A percentile compares a stretch with the other conserved stretches of the same genome.
These are phyloP conservation scores for Dimocarpus longan DNA, from an alignment of 345 rosid genomes.

Conservation along the genomic window DNA sequence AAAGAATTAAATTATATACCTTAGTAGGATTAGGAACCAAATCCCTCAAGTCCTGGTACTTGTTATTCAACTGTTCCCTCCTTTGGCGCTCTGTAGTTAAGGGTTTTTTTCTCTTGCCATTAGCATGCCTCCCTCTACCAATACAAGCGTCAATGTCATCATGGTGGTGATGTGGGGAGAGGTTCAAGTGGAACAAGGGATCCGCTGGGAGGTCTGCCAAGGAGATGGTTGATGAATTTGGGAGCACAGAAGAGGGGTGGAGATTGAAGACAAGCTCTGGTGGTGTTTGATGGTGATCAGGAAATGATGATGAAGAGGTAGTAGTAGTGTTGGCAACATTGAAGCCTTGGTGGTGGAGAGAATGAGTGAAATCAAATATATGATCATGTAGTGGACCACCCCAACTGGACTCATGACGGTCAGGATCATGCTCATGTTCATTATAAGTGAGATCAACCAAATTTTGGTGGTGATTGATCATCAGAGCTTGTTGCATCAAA, in stretches of 20 bases:
- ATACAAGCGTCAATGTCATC: slow-evolving; percentile 37
- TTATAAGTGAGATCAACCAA: not conserved
- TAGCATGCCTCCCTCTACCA: slow-evolving; percentile 44
- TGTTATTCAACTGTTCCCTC: slow-evolving; percentile 65
- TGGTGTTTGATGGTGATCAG: not conserved
- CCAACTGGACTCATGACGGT: not conserved
- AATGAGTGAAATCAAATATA: not conserved
- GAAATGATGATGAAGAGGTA: too few relatives aligned
- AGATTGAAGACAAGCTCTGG: not conserved
- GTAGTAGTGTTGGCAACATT: not conserved
- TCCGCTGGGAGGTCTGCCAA: not conserved
- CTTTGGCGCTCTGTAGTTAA: slow-evolving; percentile 64
- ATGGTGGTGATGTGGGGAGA: slow-evolving; percentile 24
- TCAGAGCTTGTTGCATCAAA: not conserved
- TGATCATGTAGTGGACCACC: not conserved
- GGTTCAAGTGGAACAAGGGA: not conserved
- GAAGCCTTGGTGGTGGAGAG: not conserved
- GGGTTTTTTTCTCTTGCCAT: slow-evolving; percentile 52
- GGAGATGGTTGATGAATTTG: not conserved
- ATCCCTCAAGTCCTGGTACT: slow-evolving; percentile 48
- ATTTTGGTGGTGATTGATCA: not conserved
- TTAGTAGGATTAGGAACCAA: slow-evolving; percentile 78
- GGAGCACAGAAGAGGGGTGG: not conserved
- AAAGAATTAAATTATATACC: slow-evolving; percentile 38
- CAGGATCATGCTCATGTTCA: not conserved